These are phyloP conservation scores for Oryza coarctata DNA, from an alignment of 176 grass and related monocot genomes.

Conservation along the genomic window DNA sequence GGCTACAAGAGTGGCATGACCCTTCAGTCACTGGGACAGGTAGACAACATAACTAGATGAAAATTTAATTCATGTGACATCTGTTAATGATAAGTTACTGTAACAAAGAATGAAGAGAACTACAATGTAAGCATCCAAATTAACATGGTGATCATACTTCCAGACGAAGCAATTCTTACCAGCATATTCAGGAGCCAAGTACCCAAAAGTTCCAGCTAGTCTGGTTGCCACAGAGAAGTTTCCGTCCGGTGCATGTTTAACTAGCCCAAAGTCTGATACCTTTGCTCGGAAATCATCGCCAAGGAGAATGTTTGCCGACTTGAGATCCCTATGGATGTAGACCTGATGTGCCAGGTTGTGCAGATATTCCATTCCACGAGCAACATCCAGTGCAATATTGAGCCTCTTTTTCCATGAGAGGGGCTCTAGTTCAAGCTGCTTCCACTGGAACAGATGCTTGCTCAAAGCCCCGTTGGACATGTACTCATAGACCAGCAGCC, in stretches of 20 bases:
- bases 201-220: constrained; percentile 95
- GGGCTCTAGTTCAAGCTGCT: constrained; percentile 57
- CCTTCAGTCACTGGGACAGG: not conserved
- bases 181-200: constrained; percentile 98
- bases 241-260: constrained; percentile 82
- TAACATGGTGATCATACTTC: not conserved
- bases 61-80: not conserved
- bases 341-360: constrained; percentile 81
- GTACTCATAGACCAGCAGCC: constrained; percentile 89
- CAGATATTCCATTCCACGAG: constrained; percentile 91
- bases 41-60: not conserved
- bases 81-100: not conserved
- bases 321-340: constrained; percentile 98
- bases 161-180: constrained; percentile 42
- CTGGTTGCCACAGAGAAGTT: constrained; percentile 92
- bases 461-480: constrained; percentile 93
- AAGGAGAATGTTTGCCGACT: constrained; percentile 87
- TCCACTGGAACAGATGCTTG: constrained; percentile 89
- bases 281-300: constrained; percentile 89
- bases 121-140: not conserved
- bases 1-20: not conserved
- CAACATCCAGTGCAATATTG: constrained; percentile 91
- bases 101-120: not conserved
- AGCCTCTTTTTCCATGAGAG: constrained; percentile 94
- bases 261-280: constrained; percentile 86